Conservation (phyloP, 192 early-diverging fungal genomes). For the Chytriomyces sp. region DNA sequence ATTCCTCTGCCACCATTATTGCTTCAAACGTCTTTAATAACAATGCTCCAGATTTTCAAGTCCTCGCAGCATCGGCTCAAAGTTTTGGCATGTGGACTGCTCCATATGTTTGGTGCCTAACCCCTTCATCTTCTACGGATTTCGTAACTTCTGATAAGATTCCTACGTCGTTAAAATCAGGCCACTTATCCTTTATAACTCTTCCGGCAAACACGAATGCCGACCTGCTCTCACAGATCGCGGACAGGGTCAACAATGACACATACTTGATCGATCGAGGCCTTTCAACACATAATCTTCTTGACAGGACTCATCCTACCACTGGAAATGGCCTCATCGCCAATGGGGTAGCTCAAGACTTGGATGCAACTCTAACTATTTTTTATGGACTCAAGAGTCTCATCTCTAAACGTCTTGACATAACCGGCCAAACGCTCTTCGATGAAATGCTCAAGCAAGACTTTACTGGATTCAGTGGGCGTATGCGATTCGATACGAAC, state of each 20-base stretch:
- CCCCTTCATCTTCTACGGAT: neutral
- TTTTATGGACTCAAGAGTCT: neutral
- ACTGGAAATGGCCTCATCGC: neutral
- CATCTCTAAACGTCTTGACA: neutral
- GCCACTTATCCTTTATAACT: neutral
- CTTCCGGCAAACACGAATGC: neutral
- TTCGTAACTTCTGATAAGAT: neutral
- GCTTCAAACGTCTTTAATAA: constrained; percentile 1
- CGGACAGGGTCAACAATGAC: neutral
- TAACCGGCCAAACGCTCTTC: neutral
- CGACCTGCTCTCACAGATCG: neutral
- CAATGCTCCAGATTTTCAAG: neutral
- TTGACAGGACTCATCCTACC: no score
- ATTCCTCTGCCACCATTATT: neutral
- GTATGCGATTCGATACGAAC: neutral
- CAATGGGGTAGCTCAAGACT: no score
- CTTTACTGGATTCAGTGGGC: neutral
- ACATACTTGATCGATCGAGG: neutral
- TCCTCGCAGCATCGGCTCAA: neutral
- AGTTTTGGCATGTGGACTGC: neutral
- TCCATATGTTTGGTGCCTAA: neutral
- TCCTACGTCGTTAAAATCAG: neutral
- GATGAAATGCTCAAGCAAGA: neutral
- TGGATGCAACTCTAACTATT: constrained; percentile 1
- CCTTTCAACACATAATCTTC: neutral